Base-by-base conservation (phyloP, 78 protist species). In the Dictyostelium citrinum region DNA sequence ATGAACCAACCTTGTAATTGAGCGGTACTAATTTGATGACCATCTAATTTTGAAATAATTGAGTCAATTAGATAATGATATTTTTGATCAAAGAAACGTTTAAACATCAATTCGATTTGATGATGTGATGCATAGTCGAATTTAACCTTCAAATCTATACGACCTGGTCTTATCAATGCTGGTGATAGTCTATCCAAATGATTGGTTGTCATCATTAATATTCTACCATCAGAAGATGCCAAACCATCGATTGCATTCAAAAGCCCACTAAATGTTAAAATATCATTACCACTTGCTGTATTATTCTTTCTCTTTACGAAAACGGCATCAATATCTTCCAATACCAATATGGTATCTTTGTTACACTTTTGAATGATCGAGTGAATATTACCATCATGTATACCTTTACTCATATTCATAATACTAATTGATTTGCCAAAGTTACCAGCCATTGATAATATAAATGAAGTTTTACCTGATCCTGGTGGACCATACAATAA, bases 171-270 rank as follows among this genome's bases (percentile, higher is more conserved):
- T 27, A 96, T 29, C 3, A 97, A 93, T 1, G 98, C 98, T 5
- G 91, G 72, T 41, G 94, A 95, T 24, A 97, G 83, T 6, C 70
- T 29, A 5, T 97, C 98, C 51, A 90, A 14, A 83, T 97, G 96
- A 91, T 97, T 97, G 41, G 98, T 97, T 20, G 98, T 97, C 97
- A 97, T 96, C 92, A 96, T 46, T 22, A 96, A n/a, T 22, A 97
- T 45, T 76, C 95, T 91, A 43, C 98, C 98, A 8, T 97, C 91
- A 3, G 91, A 91, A 0, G 95, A 12, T 16, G 83, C 98, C 27
- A 96, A 96, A 64, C 98, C 98, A 64, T 96, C 98, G n/a, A 96
- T 75, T 8, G 94, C 93, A 64, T 97, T 96, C 14, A 96, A 91
- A 29, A 96, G 82, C 1, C 96, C 98, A 6, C 95, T 43, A 41